A percentile compares a stretch with the other conserved stretches of the same genome.
Evolutionary conservation across 306 rosid genomes (phyloP).

Genomic region (Pterocarpus santalinus): DNA sequence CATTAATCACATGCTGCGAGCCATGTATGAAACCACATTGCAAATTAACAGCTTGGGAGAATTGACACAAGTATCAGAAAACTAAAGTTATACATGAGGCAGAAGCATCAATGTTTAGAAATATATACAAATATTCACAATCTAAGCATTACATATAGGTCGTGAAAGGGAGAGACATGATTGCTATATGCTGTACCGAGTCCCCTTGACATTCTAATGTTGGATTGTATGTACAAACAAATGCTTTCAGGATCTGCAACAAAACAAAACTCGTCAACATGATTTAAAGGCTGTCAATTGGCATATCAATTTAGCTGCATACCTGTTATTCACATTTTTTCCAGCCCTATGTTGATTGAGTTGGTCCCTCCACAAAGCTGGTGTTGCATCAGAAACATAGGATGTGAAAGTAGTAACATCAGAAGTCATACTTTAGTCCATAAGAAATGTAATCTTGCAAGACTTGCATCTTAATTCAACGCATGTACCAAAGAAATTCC

Average conservation of each 20-base stretch:
- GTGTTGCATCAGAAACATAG: slow-evolving; percentile 41
- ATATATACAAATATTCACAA: slow-evolving; percentile 59
- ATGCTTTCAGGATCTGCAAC: slow-evolving; percentile 53
- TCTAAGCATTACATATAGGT: slow-evolving; percentile 22
- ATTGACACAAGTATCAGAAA: slow-evolving; percentile 33
- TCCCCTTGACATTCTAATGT: slow-evolving; percentile 42
- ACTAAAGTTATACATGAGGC: slow-evolving; percentile 43
- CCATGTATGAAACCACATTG: slow-evolving; percentile 24
- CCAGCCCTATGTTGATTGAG: slow-evolving; percentile 59
- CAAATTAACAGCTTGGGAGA: slow-evolving; percentile 42
- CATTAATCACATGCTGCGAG: slow-evolving; percentile 15
- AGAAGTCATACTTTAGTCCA: slow-evolving; percentile 13
- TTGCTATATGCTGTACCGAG: slow-evolving; percentile 32
- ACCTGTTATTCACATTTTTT: slow-evolving; percentile 58
- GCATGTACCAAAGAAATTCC: slow-evolving; percentile 18
- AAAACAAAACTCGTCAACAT: slow-evolving; percentile 29
- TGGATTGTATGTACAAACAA: slow-evolving; percentile 38
- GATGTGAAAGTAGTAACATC: slow-evolving; percentile 20
- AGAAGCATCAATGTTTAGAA: slow-evolving; percentile 32
- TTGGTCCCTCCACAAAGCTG: slow-evolving; percentile 65
- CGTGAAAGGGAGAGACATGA: slow-evolving; percentile 19
- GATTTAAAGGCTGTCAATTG: not conserved
- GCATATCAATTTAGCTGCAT: slow-evolving; percentile 12
- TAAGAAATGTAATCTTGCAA: slow-evolving; percentile 28
- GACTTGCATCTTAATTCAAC: slow-evolving; percentile 13